These are phyloP conservation scores for Schizochytrium sp. DNA, from an alignment of 108 stramenopile species.

Conservation along the genomic window DNA sequence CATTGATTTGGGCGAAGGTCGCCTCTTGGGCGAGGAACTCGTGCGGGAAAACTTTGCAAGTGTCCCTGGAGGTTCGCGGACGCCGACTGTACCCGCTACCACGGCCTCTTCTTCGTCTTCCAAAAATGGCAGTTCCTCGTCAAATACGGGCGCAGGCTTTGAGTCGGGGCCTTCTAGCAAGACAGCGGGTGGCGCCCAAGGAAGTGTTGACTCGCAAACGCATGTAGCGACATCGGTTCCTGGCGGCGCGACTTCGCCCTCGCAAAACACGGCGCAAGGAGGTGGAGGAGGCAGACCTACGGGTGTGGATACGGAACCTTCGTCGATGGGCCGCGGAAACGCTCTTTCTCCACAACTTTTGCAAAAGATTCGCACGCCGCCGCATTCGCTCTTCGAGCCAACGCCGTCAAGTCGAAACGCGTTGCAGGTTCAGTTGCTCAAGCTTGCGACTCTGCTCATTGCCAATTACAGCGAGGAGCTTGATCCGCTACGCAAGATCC, in stretches of 20 bases:
- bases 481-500: conserved; percentile 53
- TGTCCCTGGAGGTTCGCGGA: background rate
- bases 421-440: conserved; percentile 68
- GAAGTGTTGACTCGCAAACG: too few species aligned
- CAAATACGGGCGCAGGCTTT: too few species aligned
- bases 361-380: background rate
- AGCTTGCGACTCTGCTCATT: conserved; percentile 66
- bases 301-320: too few species aligned
- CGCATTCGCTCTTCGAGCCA: background rate
- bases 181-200: too few species aligned
- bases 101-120: too few species aligned
- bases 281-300: too few species aligned
- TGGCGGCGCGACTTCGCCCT: too few species aligned
- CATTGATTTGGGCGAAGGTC: background rate
- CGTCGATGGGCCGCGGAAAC: too few species aligned
- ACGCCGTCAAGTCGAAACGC: conserved; percentile 14
- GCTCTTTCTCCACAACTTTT: background rate
- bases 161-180: too few species aligned
- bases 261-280: too few species aligned
- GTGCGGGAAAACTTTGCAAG: background rate
- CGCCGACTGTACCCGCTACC: background rate
- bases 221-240: too few species aligned
- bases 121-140: too few species aligned
- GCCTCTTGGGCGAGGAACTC: background rate
- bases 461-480: conserved; percentile 57